These are phyloP conservation scores for Styphnolobium japonicum DNA, from an alignment of 306 rosid genomes.

Conservation along the genomic window DNA sequence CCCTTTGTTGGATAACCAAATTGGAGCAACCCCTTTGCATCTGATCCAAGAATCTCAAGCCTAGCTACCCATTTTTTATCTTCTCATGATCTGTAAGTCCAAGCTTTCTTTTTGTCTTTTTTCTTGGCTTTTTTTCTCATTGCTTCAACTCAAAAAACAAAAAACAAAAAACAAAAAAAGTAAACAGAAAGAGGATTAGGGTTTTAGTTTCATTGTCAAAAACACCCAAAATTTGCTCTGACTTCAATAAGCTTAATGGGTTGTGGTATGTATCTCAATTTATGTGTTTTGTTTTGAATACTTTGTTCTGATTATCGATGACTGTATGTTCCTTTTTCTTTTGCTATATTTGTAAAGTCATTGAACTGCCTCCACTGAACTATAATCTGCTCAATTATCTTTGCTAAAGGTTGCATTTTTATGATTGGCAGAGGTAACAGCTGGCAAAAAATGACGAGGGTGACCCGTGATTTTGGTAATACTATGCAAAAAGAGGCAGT, in stretches of 20 bases:
- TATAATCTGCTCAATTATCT: background rate
- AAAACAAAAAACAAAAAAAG: too few relatives aligned
- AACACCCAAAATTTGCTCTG: constrained; percentile 4
- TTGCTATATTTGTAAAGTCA: background rate
- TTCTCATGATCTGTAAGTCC: constrained; percentile 60
- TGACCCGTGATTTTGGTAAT: constrained; percentile 73
- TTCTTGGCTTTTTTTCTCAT: constrained; percentile 25
- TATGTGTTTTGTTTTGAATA: background rate
- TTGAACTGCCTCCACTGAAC: background rate
- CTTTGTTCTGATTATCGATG: background rate
- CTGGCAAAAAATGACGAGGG: constrained; percentile 66
- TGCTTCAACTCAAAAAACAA: constrained; percentile 4
- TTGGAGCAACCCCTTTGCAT: constrained; percentile 34
- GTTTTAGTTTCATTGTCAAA: constrained; percentile 33
- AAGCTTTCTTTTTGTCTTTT: constrained; percentile 25
- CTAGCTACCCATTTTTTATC: constrained; percentile 17
- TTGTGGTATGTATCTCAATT: constrained; percentile 7
- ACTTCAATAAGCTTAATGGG: constrained; percentile 24
- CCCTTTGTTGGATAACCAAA: constrained; percentile 30
- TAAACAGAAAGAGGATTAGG: constrained; percentile 23
- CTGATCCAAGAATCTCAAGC: constrained; percentile 56
- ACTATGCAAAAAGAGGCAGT: constrained; percentile 76
- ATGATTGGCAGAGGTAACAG: constrained; percentile 45
- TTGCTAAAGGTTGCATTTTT: constrained; percentile 24
- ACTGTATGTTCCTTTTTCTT: background rate